Base-by-base conservation (phyloP, 2,329 filamentous ascomycete species). In the Ophiostoma piceae region DNA sequence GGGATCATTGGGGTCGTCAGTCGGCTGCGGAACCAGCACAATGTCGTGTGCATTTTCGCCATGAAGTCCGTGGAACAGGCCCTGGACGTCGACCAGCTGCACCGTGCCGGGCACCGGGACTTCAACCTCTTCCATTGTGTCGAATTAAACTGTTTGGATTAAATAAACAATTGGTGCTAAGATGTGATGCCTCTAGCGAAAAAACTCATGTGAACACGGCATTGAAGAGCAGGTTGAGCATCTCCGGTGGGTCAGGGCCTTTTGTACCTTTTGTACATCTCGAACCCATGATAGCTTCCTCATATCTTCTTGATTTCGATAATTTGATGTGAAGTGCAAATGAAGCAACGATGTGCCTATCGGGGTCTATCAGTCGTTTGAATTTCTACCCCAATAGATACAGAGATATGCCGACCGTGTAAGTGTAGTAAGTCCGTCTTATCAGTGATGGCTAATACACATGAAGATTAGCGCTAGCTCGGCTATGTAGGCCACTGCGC, bases 31-130 rank as follows among this genome's bases (percentile, higher is more conserved):
- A 19, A 64, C 60, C 26, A 64, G 60, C 14, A 64, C 60, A n/a
- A 64, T 64, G n/a, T 64, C 60, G 11, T 64, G 26, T 16, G 60
- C 26, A 12, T 19, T 64, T 7, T 64, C 60, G 3, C 60, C 60
- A 37, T 64, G 60, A 14, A 32, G 26, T 19, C 60, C 60, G 12
- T 64, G 60, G 60, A 64, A 64, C 16, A 64, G 29, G 29, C 60
- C 60, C 8, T 64, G 60, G 29, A 64, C 60, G 16, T 64, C 60
- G 32, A 64, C 60, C 60, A 64, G 60, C 32, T 64, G 60, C 60
- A 64, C 60, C 26, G 60, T 64, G 12, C 60, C 60, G 14, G 60
- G 60, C 29, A 64, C 60, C 16, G 60, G 60, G 7, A 64, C 35
- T 2, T 64, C 60, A 19, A 32, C 60, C 14, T 37, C 60, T 37